Evolutionary conservation across 345 rosid species (phyloP), one percentile per base, ranked within the genome.

Genomic region (Corchorus olitorius): DNA sequence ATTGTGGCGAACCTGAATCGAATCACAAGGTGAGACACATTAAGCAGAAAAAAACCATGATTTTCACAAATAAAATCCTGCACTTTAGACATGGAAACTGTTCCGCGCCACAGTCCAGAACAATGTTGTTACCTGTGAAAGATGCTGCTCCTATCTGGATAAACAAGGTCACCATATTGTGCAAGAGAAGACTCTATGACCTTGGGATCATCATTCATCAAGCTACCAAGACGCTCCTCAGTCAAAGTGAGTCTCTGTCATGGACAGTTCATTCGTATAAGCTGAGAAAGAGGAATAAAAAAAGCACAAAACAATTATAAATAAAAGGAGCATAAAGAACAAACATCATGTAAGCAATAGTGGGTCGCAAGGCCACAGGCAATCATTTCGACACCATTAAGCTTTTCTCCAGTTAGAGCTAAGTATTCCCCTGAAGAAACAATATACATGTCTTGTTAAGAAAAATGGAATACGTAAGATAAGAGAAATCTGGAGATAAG

Each of bases 361-460:
- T 91, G 99, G 41, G 99, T 92, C 52, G 99, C 98, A 83, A 93
- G 98, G 85, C 93, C 91, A 83, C 91, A 91, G 2, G 97, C 97
- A 80, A 93, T 88, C 98, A 96, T 96, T 78, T 96, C 97, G 1
- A 82, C 90, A 78, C 95, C 98, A 84, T 88, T 82, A 46, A 92
- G 97, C 78, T 91, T 92, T 83, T 92, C 92, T 81, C 98, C 99
- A 3, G 97, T 92, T 69, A 96, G 87, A 72, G 99, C 95, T 68
- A 93, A 83, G 85, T 88, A 96, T 82, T 96, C 97, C 81, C 97
- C 98, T 96, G 85, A 49, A 79, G 75, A 76, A 75, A 52, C 59
- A 34, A 11, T n/a, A 34, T 8, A 45, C 16, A 16, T 11, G 34
- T 70, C 46, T 34, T 16, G 74, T 70, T 52, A 52, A 70, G 61